phyloP scores from a whole-genome alignment of 495 filamentous ascomycete genomes.

The Astrothelium macrocarpum region DNA sequence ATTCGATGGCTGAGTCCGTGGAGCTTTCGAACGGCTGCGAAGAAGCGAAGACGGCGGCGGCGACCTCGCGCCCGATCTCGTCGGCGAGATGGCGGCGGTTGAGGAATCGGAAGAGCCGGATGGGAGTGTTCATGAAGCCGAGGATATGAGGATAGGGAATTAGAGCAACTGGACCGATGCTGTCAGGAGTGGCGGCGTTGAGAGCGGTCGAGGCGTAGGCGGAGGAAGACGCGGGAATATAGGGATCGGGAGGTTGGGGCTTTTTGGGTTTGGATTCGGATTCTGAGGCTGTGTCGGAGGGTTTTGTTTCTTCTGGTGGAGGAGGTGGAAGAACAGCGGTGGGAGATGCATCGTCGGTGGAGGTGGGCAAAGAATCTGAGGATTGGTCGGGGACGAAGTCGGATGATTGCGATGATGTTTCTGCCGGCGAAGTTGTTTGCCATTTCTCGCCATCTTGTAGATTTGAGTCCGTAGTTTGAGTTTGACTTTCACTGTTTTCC shows the following conservation, averaged over 20 bases:
- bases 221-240: conserved; percentile 46
- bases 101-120: conserved; percentile 77
- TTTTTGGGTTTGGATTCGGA: conserved; percentile 43
- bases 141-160: conserved; percentile 82
- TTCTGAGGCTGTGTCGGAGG: conserved; percentile 7
- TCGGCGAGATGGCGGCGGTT: conserved; percentile 80
- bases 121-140: conserved; percentile 85
- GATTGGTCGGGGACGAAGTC: background rate
- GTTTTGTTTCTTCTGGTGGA: background rate
- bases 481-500: conserved; percentile 10
- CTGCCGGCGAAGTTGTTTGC: background rate
- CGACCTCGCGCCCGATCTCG: conserved; percentile 77
- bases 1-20: conserved; percentile 10
- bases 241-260: conserved; percentile 51
- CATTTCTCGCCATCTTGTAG: background rate
- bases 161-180: conserved; percentile 55
- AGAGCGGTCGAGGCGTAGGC: conserved; percentile 57
- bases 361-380: background rate
- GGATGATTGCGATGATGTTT: conserved; percentile 4
- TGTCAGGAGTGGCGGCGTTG: conserved; percentile 50
- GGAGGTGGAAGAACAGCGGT: conserved; percentile 12
- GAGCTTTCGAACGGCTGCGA: conserved; percentile 40
- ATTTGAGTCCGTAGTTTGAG: background rate
- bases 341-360: conserved; percentile 29
- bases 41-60: conserved; percentile 65